These are phyloP conservation scores for Boletus mariae DNA, from an alignment of 1,284 basidiomycete genomes.

Conservation along the genomic window DNA sequence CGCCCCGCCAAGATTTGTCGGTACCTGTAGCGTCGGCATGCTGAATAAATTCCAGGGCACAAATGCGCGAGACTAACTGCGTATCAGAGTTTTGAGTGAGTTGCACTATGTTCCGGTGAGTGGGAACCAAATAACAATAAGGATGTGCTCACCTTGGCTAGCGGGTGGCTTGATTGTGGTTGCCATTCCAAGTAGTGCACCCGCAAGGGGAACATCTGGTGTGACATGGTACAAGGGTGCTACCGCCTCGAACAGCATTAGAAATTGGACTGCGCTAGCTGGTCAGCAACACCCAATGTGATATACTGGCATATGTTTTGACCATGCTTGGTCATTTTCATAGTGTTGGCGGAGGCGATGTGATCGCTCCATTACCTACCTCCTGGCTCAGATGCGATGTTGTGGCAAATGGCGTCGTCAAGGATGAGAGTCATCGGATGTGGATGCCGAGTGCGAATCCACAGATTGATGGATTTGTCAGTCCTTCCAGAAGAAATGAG, in stretches of 20 bases:
- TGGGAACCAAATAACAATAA: slow-evolving; percentile 16
- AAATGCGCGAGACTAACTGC: slow-evolving; percentile 8
- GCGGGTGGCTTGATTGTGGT: slow-evolving; percentile 10
- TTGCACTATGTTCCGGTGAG: slow-evolving; percentile 12
- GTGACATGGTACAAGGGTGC: slow-evolving; percentile 8
- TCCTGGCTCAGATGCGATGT: background rate
- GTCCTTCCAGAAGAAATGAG: background rate
- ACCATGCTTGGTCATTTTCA: slow-evolving; percentile 1
- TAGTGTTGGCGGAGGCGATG: background rate
- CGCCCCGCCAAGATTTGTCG: background rate
- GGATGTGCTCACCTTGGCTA: slow-evolving; percentile 18
- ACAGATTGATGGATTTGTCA: background rate
- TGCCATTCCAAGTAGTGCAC: slow-evolving; percentile 10
- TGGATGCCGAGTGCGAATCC: background rate
- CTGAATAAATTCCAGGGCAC: slow-evolving; percentile 5
- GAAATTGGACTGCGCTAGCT: slow-evolving; percentile 5
- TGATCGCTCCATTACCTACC: slow-evolving; percentile 2
- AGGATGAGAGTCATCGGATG: background rate
- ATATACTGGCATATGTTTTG: slow-evolving; percentile 1
- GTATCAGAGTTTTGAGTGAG: background rate
- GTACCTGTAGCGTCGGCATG: slow-evolving; percentile 7
- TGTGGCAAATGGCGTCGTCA: background rate
- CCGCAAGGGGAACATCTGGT: slow-evolving; percentile 1
- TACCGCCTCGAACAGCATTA: slow-evolving; percentile 10
- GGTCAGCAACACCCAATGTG: background rate